Base-by-base conservation (phyloP, 352 stramenopile genomes). In the Phytophthora tubulina region DNA sequence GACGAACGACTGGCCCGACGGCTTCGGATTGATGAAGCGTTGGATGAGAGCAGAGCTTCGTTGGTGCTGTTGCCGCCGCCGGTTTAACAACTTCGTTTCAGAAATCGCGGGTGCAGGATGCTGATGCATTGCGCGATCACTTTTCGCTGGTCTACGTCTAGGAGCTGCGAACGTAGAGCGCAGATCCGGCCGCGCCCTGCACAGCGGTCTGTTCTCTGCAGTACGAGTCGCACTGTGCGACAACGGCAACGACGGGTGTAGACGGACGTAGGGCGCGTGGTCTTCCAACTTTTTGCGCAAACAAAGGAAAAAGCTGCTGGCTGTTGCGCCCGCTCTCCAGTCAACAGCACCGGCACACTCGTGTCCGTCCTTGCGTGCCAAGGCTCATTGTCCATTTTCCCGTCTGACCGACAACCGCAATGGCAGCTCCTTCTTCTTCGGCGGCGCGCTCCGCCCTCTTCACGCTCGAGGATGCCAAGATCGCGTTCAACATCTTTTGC, bases 401-500 rank as follows among this genome's bases (percentile, higher is more conserved):
- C 14, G 31, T 15, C 39, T 64, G 17, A 49, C 21, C 7, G 31
- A 59, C 55, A 59, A 61, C 6, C 21, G 7, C 62, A 32, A 59
- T 72, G 63, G 55, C 46, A 42, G 27, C 63, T 36, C 42, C 9
- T 36, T 51, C 55, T 55, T 55, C 63, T 6, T 49, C 62, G 21
- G 10, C 53, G 35, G 10, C 53, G 15, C 55, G 45, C 30, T 71
- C 53, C 15, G 69, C 69, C 50, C 41, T 80, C 70, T 84, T 83
- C 57, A 86, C 80, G n/a, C 32, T 64, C n/a, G 80, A 88, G 44
- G 80, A 88, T 57, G 51, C 68, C 62, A 88, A 88, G 54, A 77
- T 63, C 21, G 68, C 68, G n/a, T 82, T 82, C 60, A 75, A 75
- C 51, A 72, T 84, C 31, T 77, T 86, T 39, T 88, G 81, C 66